Evolutionary conservation across 805 yeast species (phyloP), one percentile per base, ranked within the genome.

Genomic region (Candida tallmaniae): DNA sequence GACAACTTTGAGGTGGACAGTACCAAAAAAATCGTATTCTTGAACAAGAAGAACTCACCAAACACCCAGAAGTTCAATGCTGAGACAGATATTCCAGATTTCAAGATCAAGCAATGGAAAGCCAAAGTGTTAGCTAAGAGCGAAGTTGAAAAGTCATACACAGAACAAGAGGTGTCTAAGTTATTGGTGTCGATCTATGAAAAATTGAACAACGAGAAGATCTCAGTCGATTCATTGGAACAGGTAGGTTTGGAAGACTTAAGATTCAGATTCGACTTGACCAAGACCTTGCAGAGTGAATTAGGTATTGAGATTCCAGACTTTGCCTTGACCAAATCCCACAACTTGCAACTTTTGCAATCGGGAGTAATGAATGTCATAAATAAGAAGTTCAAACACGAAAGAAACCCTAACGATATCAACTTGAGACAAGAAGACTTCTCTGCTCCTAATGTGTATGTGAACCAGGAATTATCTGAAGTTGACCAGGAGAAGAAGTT

Each of bases 371-470:
- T 46, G 7, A 41, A 58, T 36, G 52, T 69, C n/a, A 61, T 70
- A 17, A 67, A 69, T 15, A 45, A 50, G 13, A 63, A 68, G 46
- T 61, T 62, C 51, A 70, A 62, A 44, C 74, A 73, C 47, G 88
- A 82, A 51, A 72, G 78, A 52, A 74, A 78, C 48, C 88, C 93
- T n/a, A 74, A 82, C 48, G 90, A 86, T 19, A 74, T 85, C 36
- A 76, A 78, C 41, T 65, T 85, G 45, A 63, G 76, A 38, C 54
- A 64, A 6, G 66, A 64, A 19, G 79, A 74, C 29, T 83, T 76
- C 49, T 64, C 58, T 20, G 76, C 82, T 25, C 64, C 74, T 4
- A 84, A 83, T 45, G 60, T 80, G 22, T 68, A 69, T 41, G 62
- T 78, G 40, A 77, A 73, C 37, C 61, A 72, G 28, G 77, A 69